Base-by-base conservation (phyloP, 2,329 filamentous ascomycete genomes). In the Neospermospora avenae region DNA sequence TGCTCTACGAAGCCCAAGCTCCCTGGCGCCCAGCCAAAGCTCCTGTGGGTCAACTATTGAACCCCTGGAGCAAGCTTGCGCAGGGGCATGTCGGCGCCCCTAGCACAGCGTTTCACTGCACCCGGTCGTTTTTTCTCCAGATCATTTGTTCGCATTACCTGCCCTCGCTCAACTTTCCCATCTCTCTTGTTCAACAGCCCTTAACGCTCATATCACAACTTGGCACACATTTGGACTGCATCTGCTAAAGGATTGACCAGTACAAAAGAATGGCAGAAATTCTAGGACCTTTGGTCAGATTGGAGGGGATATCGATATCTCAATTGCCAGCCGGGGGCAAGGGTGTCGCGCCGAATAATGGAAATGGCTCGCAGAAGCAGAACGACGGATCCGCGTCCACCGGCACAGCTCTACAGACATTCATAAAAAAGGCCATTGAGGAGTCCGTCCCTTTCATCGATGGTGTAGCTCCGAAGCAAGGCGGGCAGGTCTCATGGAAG, bases 401-500 rank as follows among this genome's bases (percentile, higher is more conserved):
- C 31, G 41, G n/a, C 22, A 51, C 61, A 31, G 44, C 65, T 37
- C 74, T 88, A 16, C 70, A 73, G 22, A 74, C 77, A 5, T 81
- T 89, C 63, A 71, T 88, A 60, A 71, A 74, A 10, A 71, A 77
- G 5, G 74, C 86, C 24, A 75, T 89, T 34, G 69, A 74, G n/a
- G 86, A 89, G 70, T 81, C 83, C 22, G 72, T 84, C 28, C 76
- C 78, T 1, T 87, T 89, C 70, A 77, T 87, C 69, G 78, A 80
- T 67, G 76, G 76, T 10, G 78, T 83, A 35, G 78, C 84, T 7
- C 78, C 81, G 16, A 75, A 74, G 65, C 64, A 67, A 53, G 66
- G 68, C 49, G 57, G 59, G 41, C 39, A 65, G 25, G 51, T 69
- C 35, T 74, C 68, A n/a, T 87, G 85, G 82, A 80, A 80, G 62